Evolutionary conservation across 179 eudicot genomes (phyloP).

Genomic region (Sideroxylon spinosum): DNA sequence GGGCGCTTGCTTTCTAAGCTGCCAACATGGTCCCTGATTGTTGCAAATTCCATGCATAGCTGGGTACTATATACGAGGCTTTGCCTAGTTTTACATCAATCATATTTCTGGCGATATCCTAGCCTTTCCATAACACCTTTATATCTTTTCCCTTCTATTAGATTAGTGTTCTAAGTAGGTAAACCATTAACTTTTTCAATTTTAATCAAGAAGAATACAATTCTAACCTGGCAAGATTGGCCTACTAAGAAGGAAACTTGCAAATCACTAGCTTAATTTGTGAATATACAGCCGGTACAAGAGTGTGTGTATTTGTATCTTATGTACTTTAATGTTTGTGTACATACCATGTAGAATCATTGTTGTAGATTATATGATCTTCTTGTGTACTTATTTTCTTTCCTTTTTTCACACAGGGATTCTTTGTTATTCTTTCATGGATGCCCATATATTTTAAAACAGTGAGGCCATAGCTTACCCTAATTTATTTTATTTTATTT

Average conservation of each 20-base stretch:
- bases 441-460: constrained; percentile 94
- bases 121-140: neutral
- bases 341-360: too few relatives aligned
- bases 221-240: neutral
- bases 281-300: neutral
- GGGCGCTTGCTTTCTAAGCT: constrained; percentile 68
- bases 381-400: neutral
- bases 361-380: neutral
- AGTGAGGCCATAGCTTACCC: constrained; percentile 35
- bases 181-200: neutral
- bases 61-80: constrained; percentile 47
- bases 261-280: too few relatives aligned
- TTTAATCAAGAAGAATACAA: neutral
- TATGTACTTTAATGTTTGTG: neutral
- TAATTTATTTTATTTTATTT: too few relatives aligned
- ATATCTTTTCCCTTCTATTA: neutral
- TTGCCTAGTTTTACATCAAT: neutral
- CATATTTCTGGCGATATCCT: too few relatives aligned
- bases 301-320: neutral
- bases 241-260: neutral
- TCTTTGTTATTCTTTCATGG: constrained; percentile 97
- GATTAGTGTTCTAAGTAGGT: neutral
- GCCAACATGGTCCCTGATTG: constrained; percentile 94
- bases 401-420: constrained; percentile 55
- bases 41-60: constrained; percentile 97